phyloP scores from a whole-genome alignment of 2,329 filamentous ascomycete genomes.

The Chaetothyriales sp. region DNA sequence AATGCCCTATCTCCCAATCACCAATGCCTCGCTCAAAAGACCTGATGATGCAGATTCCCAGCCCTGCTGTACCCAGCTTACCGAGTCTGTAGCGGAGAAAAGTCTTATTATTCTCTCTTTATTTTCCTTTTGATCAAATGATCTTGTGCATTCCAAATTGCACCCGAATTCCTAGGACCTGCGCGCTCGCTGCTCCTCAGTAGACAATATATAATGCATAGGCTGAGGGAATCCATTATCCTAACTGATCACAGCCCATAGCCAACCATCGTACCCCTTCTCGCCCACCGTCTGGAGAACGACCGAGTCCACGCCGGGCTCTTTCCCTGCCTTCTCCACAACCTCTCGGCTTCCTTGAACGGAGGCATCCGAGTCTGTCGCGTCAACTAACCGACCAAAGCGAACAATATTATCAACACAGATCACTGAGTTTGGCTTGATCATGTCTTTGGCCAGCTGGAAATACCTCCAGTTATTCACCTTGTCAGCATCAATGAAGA shows the following conservation, averaged over 20 bases:
- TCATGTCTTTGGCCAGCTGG: conserved; percentile 32
- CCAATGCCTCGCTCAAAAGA: too few species aligned
- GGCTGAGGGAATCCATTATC: neutral
- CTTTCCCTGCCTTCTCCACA: conserved; percentile 31
- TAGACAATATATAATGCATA: too few species aligned
- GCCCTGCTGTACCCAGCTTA: too few species aligned
- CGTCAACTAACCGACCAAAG: conserved; percentile 21
- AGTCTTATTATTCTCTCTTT: too few species aligned
- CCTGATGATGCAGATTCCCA: too few species aligned
- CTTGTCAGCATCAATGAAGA: conserved; percentile 43
- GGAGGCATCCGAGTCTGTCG: conserved; percentile 12
- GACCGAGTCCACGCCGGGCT: conserved; percentile 29
- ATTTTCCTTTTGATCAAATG: too few species aligned
- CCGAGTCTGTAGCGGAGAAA: too few species aligned
- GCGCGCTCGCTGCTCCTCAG: too few species aligned
- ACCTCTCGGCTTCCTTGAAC: conserved; percentile 21
- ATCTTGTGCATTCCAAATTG: too few species aligned
- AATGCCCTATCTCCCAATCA: too few species aligned
- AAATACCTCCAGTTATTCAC: conserved; percentile 38
- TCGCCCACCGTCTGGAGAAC: conserved; percentile 35
- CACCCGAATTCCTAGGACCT: too few species aligned
- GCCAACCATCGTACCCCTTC: conserved; percentile 36
- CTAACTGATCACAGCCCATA: conserved; percentile 28
- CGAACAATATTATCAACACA: conserved; percentile 41
- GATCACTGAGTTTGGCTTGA: conserved; percentile 26